Percentiles rank a stretch among this genome's conserved stretches.
These are phyloP conservation scores for Teratosphaeriaceae sp. DNA, from an alignment of 2,329 filamentous ascomycete genomes.

Conservation along the genomic window DNA sequence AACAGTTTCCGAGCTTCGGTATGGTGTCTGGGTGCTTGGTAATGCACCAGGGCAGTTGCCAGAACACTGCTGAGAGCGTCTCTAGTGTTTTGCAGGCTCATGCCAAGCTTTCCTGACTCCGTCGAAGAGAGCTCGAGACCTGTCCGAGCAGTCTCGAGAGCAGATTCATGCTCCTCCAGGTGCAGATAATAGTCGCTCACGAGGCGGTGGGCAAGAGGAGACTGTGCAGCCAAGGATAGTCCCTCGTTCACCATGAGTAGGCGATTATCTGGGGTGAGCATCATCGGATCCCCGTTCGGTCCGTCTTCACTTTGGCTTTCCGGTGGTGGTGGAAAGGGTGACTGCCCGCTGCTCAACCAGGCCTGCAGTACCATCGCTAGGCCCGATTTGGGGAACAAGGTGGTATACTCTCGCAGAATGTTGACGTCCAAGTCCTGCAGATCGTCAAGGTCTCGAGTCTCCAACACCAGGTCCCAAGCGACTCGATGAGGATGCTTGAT, in stretches of 20 bases:
- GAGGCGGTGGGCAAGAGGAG: conserved; percentile 74
- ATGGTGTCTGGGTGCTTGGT: conserved; percentile 85
- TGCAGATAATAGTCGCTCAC: conserved; percentile 77
- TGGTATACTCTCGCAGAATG: conserved; percentile 72
- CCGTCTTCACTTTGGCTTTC: conserved; percentile 31
- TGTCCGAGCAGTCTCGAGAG: conserved; percentile 71
- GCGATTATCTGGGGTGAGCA: conserved; percentile 67
- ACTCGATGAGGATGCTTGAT: conserved; percentile 86
- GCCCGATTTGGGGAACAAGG: conserved; percentile 77
- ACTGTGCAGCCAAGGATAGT: conserved; percentile 48
- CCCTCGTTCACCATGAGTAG: conserved; percentile 68
- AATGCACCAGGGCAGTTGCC: conserved; percentile 81
- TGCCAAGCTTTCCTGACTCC: conserved; percentile 60
- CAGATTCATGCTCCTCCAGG: conserved; percentile 77
- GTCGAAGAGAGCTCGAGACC: conserved; percentile 56
- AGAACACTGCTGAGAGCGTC: conserved; percentile 73
- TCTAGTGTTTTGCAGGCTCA: conserved; percentile 60
- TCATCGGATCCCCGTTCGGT: conserved; percentile 50
- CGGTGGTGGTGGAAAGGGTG: conserved; percentile 70
- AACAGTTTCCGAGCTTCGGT: conserved; percentile 83
- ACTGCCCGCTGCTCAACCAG: conserved; percentile 76
- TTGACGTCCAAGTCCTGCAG: conserved; percentile 71
- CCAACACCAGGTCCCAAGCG: conserved; percentile 85
- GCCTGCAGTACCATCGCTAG: conserved; percentile 74
- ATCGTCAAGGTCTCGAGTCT: conserved; percentile 76